phyloP scores from a whole-genome alignment of 1,284 basidiomycete genomes.

The Puccinia novopanici region DNA sequence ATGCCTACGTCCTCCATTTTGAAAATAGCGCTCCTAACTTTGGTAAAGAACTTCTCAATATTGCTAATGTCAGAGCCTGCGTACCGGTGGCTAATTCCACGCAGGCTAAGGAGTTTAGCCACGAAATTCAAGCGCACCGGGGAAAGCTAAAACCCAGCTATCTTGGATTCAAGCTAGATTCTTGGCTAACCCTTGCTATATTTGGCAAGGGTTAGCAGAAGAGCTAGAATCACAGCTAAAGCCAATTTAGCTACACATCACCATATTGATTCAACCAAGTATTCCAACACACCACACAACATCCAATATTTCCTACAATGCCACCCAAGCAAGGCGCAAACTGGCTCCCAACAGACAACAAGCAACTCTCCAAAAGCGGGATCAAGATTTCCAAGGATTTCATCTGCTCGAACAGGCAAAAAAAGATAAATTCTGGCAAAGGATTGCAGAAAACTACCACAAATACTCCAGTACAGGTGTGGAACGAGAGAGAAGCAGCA shows the following conservation, averaged over 20 bases:
- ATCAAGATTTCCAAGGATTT: not conserved
- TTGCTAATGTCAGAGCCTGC: not conserved
- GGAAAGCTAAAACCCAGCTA: not conserved
- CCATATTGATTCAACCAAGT: no score
- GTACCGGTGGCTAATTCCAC: not conserved
- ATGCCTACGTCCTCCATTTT: no score
- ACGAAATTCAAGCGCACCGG: not conserved
- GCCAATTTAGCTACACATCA: not conserved
- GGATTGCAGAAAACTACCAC: not conserved
- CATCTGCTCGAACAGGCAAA: not conserved
- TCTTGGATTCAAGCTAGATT: not conserved
- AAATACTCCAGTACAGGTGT: not conserved
- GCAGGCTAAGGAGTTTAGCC: not conserved
- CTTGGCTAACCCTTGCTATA: not conserved
- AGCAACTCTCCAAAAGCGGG: not conserved
- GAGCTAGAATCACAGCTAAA: not conserved
- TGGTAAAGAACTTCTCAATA: no score
- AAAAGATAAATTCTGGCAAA: not conserved
- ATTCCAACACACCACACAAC: not conserved
- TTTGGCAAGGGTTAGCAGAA: not conserved
- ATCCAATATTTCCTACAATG: not conserved
- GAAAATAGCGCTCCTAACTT: no score
- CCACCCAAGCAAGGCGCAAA: not conserved
- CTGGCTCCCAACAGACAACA: not conserved
- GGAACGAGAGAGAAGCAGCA: not conserved